Evolutionary conservation across 2,329 filamentous ascomycete genomes (phyloP).

Genomic region (Microcyclosporella mali): DNA sequence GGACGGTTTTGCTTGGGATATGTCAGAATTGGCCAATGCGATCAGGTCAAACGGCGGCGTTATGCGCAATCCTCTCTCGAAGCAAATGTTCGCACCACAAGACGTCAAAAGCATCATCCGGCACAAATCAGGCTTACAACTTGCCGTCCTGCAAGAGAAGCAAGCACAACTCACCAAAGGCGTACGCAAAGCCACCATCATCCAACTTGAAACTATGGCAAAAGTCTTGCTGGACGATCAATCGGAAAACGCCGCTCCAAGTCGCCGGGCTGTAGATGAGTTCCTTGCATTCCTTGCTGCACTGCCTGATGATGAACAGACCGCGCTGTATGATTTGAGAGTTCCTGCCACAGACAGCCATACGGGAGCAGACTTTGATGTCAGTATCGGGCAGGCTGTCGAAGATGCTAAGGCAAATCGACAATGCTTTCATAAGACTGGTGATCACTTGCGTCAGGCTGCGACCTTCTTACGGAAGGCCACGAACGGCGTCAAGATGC

Average conservation of each 20-base stretch:
- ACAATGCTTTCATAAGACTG: conserved; percentile 11
- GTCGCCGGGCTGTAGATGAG: conserved; percentile 5
- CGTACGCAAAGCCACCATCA: conserved; percentile 4
- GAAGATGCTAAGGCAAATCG: conserved; percentile 8
- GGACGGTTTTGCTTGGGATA: conserved; percentile 9
- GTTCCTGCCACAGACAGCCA: conserved; percentile 8
- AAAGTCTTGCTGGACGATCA: conserved; percentile 7
- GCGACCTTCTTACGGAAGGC: background rate
- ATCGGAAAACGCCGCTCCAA: conserved; percentile 1
- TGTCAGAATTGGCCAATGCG: conserved; percentile 6
- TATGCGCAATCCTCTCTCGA: conserved; percentile 8
- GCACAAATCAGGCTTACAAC: conserved; percentile 1
- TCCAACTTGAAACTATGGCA: conserved; percentile 3
- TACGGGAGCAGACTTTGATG: conserved; percentile 6
- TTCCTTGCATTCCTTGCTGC: conserved; percentile 1
- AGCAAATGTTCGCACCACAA: conserved; percentile 5
- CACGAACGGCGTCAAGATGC: too few species aligned
- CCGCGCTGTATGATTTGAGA: conserved; percentile 2
- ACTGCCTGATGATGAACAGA: conserved; percentile 4
- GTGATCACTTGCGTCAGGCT: conserved; percentile 4
- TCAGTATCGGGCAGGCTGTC: conserved; percentile 3
- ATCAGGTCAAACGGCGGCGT: conserved; percentile 6
- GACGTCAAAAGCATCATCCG: conserved; percentile 5
- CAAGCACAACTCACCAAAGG: conserved; percentile 5
- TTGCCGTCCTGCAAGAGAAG: conserved; percentile 3